Evolutionary conservation across 192 early-diverging fungal species (phyloP), one percentile per base, ranked within the genome.

Genomic region (Borealophlyctis nickersoniae): DNA sequence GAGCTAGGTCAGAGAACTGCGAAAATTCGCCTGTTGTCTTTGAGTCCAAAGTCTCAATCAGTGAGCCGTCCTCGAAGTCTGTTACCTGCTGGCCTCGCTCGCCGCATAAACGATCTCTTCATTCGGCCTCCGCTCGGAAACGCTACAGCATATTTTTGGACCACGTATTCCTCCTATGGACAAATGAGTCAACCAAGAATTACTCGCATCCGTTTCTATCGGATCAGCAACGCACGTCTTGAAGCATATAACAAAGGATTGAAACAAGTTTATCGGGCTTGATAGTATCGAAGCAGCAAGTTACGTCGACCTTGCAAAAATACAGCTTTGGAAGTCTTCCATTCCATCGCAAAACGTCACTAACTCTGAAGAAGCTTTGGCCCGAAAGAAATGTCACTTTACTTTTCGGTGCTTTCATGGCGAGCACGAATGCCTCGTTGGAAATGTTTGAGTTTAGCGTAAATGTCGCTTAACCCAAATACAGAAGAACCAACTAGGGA

Each of bases 291-390:
- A 88, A 96, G 24, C 88, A 88, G 31, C 67, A 69, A 29, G 73
- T 76, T 45, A 96, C 85, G 66, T 96, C 94, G 7, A 91, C 79
- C 64, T 94, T 96, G 57, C 85, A 89, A 72, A 94, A 87, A 58
- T 86, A 96, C 9, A 91, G 61, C 1, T 56, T 55, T 22, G 67
- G 23, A 14, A 52, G 52, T n/a, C 66, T 68, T 9, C 52, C 39
- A 39, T 39, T 51, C 52, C 52, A 30, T 36, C 19, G 22, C 54
- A 9, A 49, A 62, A 45, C 52, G 24, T 2, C 14, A 62, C 9
- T 27, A 62, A 67, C 23, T 23, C 49, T 4, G 0, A 60, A 50
- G 48, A 13, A 9, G 45, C 14, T 50, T 83, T 84, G 66, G 72
- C 75, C 9, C 61, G 58, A 52, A 65, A 66, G 45, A 88, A 70